These are phyloP conservation scores for Ophiostoma ips DNA, from an alignment of 2,329 filamentous ascomycete species.

Conservation along the genomic window DNA sequence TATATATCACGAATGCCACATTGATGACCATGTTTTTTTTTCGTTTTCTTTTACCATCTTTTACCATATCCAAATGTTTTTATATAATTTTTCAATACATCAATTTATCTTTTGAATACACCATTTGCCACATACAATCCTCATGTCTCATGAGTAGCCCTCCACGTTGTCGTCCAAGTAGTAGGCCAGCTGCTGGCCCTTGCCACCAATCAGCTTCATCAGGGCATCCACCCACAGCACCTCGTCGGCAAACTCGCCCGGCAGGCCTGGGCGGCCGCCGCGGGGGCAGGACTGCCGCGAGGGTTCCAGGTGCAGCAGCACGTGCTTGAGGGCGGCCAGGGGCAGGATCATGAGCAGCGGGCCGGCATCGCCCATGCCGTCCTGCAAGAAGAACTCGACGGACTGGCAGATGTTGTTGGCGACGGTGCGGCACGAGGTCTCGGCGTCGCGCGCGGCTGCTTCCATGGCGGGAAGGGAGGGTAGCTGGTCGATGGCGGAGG, in stretches of 20 bases:
- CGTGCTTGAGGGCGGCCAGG: slow-evolving; percentile 7
- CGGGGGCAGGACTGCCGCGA: background rate
- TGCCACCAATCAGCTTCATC: slow-evolving; percentile 5
- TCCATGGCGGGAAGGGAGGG: background rate
- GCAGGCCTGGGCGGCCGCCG: background rate
- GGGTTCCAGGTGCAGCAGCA: background rate
- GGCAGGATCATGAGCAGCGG: slow-evolving; percentile 10
- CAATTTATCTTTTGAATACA: too few species aligned
- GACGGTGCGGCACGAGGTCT: background rate
- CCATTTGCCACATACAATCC: too few species aligned
- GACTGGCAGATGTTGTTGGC: slow-evolving; percentile 15
- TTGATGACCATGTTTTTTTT: too few species aligned
- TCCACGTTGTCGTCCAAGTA: slow-evolving; percentile 6
- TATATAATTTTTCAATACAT: too few species aligned
- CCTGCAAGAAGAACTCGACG: slow-evolving; percentile 14
- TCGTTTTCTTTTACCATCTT: too few species aligned
- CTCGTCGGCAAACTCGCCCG: slow-evolving; percentile 7
- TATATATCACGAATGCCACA: too few species aligned
- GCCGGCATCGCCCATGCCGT: slow-evolving; percentile 13
- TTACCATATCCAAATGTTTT: too few species aligned
- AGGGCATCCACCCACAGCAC: slow-evolving; percentile 9
- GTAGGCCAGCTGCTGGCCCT: slow-evolving; percentile 10
- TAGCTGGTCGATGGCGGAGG: background rate
- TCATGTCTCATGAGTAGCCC: too few species aligned
- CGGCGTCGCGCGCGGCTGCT: slow-evolving; percentile 1